Percentiles rank a stretch among this genome's conserved stretches.
phyloP scores from a whole-genome alignment of 2,329 filamentous ascomycete genomes.

The Zelopaecilomyces penicillatus region DNA sequence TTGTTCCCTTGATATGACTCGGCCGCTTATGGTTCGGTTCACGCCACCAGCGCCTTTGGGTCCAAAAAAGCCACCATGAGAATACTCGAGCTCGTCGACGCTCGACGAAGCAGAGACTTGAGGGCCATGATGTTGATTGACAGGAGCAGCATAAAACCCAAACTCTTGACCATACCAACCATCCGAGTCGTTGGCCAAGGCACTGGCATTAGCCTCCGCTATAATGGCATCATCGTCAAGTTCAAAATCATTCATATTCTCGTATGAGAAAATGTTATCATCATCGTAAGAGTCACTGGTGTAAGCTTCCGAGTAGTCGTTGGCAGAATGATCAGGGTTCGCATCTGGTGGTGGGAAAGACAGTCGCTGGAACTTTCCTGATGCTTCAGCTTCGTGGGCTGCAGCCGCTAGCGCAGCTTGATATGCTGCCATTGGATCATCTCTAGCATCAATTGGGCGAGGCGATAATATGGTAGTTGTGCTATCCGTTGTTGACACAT shows the following conservation, averaged over 20 bases:
- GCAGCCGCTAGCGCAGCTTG: conserved; percentile 80
- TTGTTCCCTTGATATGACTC: conserved; percentile 69
- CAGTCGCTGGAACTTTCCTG: conserved; percentile 64
- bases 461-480: conserved; percentile 4
- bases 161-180: conserved; percentile 96
- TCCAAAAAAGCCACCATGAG: conserved; percentile 84
- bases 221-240: conserved; percentile 86
- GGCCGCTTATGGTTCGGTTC: conserved; percentile 64
- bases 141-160: conserved; percentile 74
- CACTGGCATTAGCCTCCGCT: conserved; percentile 89
- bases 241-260: conserved; percentile 58
- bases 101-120: conserved; percentile 28
- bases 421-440: conserved; percentile 50
- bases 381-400: conserved; percentile 65
- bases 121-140: conserved; percentile 33
- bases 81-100: conserved; percentile 46
- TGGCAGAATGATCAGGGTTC: neutral
- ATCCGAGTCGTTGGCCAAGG: conserved; percentile 82
- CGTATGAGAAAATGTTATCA: conserved; percentile 47
- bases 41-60: conserved; percentile 50
- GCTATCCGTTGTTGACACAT: neutral
- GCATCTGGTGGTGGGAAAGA: conserved; percentile 32
- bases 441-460: conserved; percentile 7
- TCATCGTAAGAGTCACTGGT: conserved; percentile 39
- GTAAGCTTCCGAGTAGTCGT: neutral